phyloP scores from a whole-genome alignment of 2,329 filamentous ascomycete species.

The Fusarium vanettenii region DNA sequence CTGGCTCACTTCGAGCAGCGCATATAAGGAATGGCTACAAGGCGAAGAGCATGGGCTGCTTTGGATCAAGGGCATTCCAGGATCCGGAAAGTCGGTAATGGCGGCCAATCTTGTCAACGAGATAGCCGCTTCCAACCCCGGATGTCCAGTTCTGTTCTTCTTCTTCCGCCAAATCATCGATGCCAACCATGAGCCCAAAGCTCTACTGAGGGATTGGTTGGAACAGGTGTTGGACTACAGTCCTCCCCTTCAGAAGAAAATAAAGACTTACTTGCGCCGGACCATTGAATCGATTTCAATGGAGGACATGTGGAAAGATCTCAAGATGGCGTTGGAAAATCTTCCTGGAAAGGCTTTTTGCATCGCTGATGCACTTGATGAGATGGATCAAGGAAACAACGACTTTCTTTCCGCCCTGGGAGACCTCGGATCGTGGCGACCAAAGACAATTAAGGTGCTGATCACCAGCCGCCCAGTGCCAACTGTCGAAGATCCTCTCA shows the following conservation, averaged over 20 bases:
- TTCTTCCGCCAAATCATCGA: constrained; percentile 55
- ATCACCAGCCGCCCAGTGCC: constrained; percentile 56
- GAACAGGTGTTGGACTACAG: constrained; percentile 47
- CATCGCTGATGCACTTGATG: constrained; percentile 59
- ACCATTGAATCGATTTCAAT: constrained; percentile 10
- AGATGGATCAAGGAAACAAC: constrained; percentile 54
- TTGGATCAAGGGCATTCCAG: constrained; percentile 49
- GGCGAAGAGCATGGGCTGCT: constrained; percentile 9
- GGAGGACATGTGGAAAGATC: constrained; percentile 46
- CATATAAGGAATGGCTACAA: constrained; percentile 22
- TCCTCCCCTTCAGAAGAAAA: constrained; percentile 41
- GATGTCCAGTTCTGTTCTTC: constrained; percentile 50
- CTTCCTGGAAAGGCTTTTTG: constrained; percentile 48
- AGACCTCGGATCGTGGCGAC: constrained; percentile 45
- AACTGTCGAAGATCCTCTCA: constrained; percentile 46
- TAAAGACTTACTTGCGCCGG: constrained; percentile 23
- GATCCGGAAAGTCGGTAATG: constrained; percentile 53
- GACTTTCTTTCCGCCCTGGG: constrained; percentile 49
- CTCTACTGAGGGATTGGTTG: constrained; percentile 50
- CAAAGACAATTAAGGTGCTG: constrained; percentile 52
- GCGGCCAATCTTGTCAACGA: constrained; percentile 42
- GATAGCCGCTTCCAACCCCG: neutral
- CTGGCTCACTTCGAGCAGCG: constrained; percentile 12
- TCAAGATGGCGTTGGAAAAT: constrained; percentile 38
- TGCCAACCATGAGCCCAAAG: constrained; percentile 47